Conservation (phyloP, 2,329 filamentous ascomycete genomes). For the Cyphellophora attinorum region DNA sequence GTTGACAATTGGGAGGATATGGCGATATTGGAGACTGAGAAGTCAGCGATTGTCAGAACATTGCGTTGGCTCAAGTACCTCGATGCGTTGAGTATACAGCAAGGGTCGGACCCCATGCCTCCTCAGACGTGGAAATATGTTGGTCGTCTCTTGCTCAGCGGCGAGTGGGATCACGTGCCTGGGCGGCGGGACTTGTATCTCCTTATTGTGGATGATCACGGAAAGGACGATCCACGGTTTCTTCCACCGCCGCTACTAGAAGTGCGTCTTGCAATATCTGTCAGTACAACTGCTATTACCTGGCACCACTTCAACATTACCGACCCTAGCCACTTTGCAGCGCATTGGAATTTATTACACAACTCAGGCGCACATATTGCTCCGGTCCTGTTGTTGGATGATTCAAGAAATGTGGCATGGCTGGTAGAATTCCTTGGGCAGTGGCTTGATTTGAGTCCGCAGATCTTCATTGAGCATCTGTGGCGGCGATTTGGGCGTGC, state of each 20-base stretch:
- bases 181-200: neutral
- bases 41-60: neutral
- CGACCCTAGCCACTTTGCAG: neutral
- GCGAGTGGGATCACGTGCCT: neutral
- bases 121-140: neutral
- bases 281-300: neutral
- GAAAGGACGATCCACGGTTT: neutral
- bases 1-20: neutral
- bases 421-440: neutral
- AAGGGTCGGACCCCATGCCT: neutral
- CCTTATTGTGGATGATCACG: neutral
- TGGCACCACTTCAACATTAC: neutral
- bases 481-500: neutral
- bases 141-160: neutral
- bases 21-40: neutral
- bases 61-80: neutral
- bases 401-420: too few species aligned
- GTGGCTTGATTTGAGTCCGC: neutral
- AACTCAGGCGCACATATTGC: neutral
- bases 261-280: neutral
- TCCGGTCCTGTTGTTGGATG: neutral
- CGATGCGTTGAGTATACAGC: too few species aligned
- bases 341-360: conserved; percentile 1
- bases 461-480: neutral
- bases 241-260: neutral